Evolutionary conservation across 2,329 filamentous ascomycete genomes (phyloP).

Genomic region (Paecilomyces niveus): DNA sequence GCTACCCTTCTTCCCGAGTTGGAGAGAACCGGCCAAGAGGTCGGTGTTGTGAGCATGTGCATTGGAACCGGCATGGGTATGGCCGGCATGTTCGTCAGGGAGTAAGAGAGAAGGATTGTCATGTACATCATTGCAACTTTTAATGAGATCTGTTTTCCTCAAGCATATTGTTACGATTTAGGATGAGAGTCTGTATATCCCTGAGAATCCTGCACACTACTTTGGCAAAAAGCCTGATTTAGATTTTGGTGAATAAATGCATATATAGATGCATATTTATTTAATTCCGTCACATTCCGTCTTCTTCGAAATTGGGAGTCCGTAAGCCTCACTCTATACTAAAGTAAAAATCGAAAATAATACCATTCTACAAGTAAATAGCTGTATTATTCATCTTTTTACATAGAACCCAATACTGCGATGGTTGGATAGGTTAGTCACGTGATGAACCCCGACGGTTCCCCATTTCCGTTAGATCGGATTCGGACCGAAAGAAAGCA

Average conservation of each 20-base stretch:
- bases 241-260: not conserved
- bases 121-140: not conserved
- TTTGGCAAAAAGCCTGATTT: not conserved
- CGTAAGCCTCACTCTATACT: no score
- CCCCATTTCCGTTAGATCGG: not conserved
- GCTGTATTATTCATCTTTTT: not conserved
- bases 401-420: not conserved
- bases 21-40: slow-evolving; percentile 59
- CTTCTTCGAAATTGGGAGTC: not conserved
- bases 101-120: slow-evolving; percentile 35
- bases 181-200: not conserved
- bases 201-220: not conserved
- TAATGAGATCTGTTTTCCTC: not conserved
- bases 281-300: not conserved
- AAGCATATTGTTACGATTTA: not conserved
- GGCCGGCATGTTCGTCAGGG: slow-evolving; percentile 60
- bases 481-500: not conserved
- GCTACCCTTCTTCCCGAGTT: slow-evolving; percentile 65
- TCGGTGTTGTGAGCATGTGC: slow-evolving; percentile 90
- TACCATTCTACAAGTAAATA: not conserved
- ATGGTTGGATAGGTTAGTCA: not conserved
- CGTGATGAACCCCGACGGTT: not conserved
- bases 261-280: not conserved
- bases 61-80: slow-evolving; percentile 76
- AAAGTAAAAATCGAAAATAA: not conserved